These are phyloP conservation scores for Fusarium musae DNA, from an alignment of 2,329 filamentous ascomycete genomes.

Conservation along the genomic window DNA sequence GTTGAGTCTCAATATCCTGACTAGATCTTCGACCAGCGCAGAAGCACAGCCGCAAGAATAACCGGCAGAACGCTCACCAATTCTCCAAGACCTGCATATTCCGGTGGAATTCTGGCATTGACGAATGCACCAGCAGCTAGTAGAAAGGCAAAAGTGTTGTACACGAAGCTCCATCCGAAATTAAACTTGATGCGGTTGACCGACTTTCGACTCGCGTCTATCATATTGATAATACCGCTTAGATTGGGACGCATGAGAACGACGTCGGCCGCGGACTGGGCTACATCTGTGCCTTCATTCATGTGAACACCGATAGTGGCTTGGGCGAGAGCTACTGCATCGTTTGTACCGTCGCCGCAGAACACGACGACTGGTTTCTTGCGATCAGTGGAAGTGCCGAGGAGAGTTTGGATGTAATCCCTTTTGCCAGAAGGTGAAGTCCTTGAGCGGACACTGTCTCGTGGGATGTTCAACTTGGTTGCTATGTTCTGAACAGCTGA, in stretches of 20 bases:
- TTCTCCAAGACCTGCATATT: constrained; percentile 77
- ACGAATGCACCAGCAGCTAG: constrained; percentile 75
- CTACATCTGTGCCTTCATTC: constrained; percentile 70
- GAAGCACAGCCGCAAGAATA: constrained; percentile 52
- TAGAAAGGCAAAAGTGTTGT: constrained; percentile 76
- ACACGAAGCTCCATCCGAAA: constrained; percentile 75
- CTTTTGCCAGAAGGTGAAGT: constrained; percentile 60
- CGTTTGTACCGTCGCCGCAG: constrained; percentile 82
- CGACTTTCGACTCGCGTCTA: constrained; percentile 62
- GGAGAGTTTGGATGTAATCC: constrained; percentile 55
- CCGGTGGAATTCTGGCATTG: constrained; percentile 61
- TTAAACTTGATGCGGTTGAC: constrained; percentile 70
- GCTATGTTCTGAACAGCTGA: constrained; percentile 58
- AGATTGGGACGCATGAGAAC: constrained; percentile 71
- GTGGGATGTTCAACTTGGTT: constrained; percentile 53
- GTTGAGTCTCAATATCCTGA: not conserved
- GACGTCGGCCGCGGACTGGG: constrained; percentile 74
- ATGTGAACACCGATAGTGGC: constrained; percentile 79
- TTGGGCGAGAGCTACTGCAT: constrained; percentile 76
- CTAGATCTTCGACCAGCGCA: constrained; percentile 43
- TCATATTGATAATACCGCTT: constrained; percentile 64
- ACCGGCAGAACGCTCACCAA: constrained; percentile 80
- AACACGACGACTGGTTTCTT: constrained; percentile 67
- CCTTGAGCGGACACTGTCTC: constrained; percentile 53
- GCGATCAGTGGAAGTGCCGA: constrained; percentile 25